These are phyloP conservation scores for Xylariaceae sp. DNA, from an alignment of 2,329 filamentous ascomycete genomes.

Conservation along the genomic window DNA sequence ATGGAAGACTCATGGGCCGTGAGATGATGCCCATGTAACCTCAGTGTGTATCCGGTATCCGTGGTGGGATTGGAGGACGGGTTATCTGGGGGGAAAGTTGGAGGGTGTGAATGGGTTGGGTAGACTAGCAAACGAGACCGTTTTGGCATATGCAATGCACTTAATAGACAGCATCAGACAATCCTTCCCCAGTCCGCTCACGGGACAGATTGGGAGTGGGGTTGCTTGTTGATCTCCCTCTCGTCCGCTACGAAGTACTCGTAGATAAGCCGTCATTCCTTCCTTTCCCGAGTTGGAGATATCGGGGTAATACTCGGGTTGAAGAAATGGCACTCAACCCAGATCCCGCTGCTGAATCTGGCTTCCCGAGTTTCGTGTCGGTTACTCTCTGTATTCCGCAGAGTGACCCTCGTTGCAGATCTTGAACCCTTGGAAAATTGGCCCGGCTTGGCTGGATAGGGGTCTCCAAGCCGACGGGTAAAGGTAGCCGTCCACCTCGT, in stretches of 20 bases:
- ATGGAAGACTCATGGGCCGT: slow-evolving; percentile 24
- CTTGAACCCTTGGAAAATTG: not conserved
- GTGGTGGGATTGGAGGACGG: slow-evolving; percentile 12
- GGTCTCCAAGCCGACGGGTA: not conserved
- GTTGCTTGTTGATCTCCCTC: slow-evolving; percentile 5
- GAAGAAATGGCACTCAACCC: not conserved
- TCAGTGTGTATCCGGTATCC: not conserved
- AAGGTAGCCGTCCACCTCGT: slow-evolving; percentile 1
- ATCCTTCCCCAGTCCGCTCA: slow-evolving; percentile 9
- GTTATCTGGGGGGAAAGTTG: slow-evolving; percentile 4
- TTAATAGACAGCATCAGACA: slow-evolving; percentile 15
- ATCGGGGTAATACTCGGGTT: not conserved
- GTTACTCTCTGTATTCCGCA: not conserved
- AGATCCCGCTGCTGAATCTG: too few species aligned
- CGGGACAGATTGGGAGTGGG: slow-evolving; percentile 14
- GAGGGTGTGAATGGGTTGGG: slow-evolving; percentile 10
- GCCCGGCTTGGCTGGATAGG: slow-evolving; percentile 3
- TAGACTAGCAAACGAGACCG: slow-evolving; percentile 8
- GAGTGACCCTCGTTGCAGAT: not conserved
- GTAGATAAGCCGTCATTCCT: not conserved
- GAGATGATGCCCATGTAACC: slow-evolving; percentile 11
- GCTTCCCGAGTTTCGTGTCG: not conserved
- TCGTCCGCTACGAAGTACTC: not conserved
- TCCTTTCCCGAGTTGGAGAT: not conserved
- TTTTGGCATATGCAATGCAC: slow-evolving; percentile 20